Conservation (phyloP, 1,284 basidiomycete genomes). For the Rhodotorula mucilaginosa region DNA sequence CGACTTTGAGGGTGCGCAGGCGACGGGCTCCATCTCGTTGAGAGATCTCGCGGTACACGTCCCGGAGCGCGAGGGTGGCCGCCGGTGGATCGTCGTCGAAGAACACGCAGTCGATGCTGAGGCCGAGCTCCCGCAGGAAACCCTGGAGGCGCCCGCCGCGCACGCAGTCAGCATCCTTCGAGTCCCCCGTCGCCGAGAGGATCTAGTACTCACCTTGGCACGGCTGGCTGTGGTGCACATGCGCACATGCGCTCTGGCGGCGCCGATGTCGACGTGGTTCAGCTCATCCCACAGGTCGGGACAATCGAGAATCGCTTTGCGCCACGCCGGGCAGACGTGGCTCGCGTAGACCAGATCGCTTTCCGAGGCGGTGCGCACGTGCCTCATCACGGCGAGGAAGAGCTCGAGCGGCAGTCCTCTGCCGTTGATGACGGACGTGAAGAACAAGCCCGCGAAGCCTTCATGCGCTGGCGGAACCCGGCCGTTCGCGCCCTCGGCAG, state of each 20-base stretch:
- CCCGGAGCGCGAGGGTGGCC: constrained; percentile 2
- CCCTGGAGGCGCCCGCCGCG: neutral
- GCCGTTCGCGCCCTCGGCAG: neutral
- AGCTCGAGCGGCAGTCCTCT: constrained; percentile 14
- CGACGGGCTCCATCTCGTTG: constrained; percentile 2
- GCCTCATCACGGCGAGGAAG: constrained; percentile 20
- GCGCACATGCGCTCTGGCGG: neutral
- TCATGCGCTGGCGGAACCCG: constrained; percentile 4
- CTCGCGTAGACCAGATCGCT: neutral
- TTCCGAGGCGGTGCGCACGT: constrained; percentile 1
- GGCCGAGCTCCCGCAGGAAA: neutral
- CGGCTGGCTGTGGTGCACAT: constrained; percentile 11
- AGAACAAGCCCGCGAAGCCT: constrained; percentile 20
- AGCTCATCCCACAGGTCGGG: constrained; percentile 16
- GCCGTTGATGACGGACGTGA: neutral
- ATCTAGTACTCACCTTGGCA: constrained; percentile 5
- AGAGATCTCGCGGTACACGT: constrained; percentile 14
- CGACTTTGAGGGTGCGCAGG: constrained; percentile 10
- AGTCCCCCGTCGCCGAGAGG: neutral
- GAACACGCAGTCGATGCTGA: neutral
- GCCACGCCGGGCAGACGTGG: constrained; percentile 24
- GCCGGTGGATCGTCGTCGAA: neutral
- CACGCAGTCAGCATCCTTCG: neutral
- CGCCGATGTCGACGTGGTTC: neutral
- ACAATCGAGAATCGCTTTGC: constrained; percentile 14